Conservation (phyloP, 257 asterid species). For the Ophiorrhiza pumila region DNA sequence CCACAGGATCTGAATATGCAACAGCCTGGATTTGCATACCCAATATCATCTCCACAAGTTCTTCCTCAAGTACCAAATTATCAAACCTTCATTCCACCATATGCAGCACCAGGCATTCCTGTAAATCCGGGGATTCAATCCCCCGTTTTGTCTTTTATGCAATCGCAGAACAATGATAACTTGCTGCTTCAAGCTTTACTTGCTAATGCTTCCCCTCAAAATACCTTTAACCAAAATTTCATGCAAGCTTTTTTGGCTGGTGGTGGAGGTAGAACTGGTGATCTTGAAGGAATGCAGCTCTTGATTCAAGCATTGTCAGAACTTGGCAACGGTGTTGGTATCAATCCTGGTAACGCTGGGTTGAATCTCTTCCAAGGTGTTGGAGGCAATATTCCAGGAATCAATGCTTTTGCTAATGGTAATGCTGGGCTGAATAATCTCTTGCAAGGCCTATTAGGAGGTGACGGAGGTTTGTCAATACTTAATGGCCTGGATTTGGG, state of each 20-base stretch:
- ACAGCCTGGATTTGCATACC: background rate
- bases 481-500: conserved; percentile 32
- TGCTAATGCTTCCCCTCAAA: conserved; percentile 11
- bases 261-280: conserved; percentile 14
- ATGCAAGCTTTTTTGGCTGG: conserved; percentile 27
- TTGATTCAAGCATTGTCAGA: conserved; percentile 10
- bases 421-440: conserved; percentile 25
- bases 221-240: conserved; percentile 13
- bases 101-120: conserved; percentile 10
- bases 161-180: conserved; percentile 19
- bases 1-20: conserved; percentile 1
- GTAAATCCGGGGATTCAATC: conserved; percentile 18
- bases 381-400: conserved; percentile 23
- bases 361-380: too few species aligned
- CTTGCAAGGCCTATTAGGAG: too few species aligned
- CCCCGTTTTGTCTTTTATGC: conserved; percentile 9
- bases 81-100: conserved; percentile 8
- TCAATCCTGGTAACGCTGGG: too few species aligned
- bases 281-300: conserved; percentile 10
- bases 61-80: conserved; percentile 9
- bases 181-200: conserved; percentile 19
- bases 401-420: background rate
- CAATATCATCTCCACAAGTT: conserved; percentile 23
- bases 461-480: conserved; percentile 22
- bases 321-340: conserved; percentile 10